Conservation (phyloP, 2,329 filamentous ascomycete genomes). For the Ceratocystis cubensis region DNA sequence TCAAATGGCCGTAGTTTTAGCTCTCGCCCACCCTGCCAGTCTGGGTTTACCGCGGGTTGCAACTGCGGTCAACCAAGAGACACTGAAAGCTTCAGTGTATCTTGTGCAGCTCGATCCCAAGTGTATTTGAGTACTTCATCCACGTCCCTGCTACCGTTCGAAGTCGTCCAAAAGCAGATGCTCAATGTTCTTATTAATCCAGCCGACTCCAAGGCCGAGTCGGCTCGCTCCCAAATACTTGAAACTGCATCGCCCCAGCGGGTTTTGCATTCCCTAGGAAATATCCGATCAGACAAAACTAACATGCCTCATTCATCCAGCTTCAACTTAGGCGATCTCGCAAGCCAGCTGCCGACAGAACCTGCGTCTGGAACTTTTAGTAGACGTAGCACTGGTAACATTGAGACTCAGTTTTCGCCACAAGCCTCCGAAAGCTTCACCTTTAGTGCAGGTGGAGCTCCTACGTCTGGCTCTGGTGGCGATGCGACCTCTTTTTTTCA, state of each 20-base stretch:
- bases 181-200: background rate
- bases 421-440: slow-evolving; percentile 15
- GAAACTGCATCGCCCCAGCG: slow-evolving; percentile 6
- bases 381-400: slow-evolving; percentile 44
- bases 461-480: background rate
- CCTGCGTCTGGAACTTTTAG: slow-evolving; percentile 28
- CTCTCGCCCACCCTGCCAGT: background rate
- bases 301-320: slow-evolving; percentile 11
- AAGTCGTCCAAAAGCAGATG: slow-evolving; percentile 12
- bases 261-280: background rate
- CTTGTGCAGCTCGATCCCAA: background rate
- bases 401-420: slow-evolving; percentile 44
- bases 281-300: slow-evolving; percentile 2
- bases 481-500: slow-evolving; percentile 10
- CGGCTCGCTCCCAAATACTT: slow-evolving; percentile 5
- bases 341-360: slow-evolving; percentile 15
- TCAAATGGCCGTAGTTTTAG: background rate
- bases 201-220: background rate
- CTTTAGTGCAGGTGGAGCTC: slow-evolving; percentile 21
- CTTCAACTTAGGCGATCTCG: slow-evolving; percentile 15
- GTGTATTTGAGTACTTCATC: background rate
- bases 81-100: background rate
- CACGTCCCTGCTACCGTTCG: background rate
- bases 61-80: background rate
- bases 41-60: background rate